These are phyloP conservation scores for Tympanopsis confertula DNA, from an alignment of 2,329 filamentous ascomycete genomes.

Conservation along the genomic window DNA sequence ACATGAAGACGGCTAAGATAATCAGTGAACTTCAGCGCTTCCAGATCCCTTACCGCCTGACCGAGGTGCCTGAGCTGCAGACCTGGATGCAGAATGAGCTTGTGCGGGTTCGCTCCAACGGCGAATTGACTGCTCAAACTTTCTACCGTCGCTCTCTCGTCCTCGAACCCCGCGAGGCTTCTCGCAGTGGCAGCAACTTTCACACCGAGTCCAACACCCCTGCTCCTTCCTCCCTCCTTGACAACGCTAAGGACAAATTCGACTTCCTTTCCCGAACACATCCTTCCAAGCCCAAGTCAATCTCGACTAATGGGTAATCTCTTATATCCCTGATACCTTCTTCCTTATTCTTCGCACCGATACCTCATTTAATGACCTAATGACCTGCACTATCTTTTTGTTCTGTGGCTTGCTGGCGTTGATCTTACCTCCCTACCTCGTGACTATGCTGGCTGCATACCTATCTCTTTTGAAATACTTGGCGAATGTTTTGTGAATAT, in stretches of 20 bases:
- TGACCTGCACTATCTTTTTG: too few relatives aligned
- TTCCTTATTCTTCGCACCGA: background rate
- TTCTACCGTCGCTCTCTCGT: conserved; percentile 75
- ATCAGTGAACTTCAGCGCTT: conserved; percentile 93
- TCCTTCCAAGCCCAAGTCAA: conserved; percentile 1
- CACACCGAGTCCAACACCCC: background rate
- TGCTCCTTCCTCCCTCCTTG: background rate
- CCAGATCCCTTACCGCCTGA: conserved; percentile 81
- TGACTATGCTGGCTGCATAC: background rate
- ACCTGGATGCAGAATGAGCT: conserved; percentile 82
- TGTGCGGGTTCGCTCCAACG: conserved; percentile 49
- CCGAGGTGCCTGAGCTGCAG: conserved; percentile 76
- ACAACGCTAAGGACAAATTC: conserved; percentile 1
- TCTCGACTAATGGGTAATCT: background rate
- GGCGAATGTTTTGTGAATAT: background rate
- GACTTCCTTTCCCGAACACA: background rate
- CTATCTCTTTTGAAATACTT: background rate
- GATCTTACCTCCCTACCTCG: background rate
- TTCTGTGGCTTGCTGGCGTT: background rate
- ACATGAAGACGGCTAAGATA: conserved; percentile 85
- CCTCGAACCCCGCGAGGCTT: conserved; percentile 62
- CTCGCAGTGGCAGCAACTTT: too few relatives aligned
- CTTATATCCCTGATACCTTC: background rate
- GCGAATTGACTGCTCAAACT: conserved; percentile 42
- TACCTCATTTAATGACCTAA: background rate